phyloP scores from a whole-genome alignment of 2,329 filamentous ascomycete species.

The Colletotrichum brevisporum region DNA sequence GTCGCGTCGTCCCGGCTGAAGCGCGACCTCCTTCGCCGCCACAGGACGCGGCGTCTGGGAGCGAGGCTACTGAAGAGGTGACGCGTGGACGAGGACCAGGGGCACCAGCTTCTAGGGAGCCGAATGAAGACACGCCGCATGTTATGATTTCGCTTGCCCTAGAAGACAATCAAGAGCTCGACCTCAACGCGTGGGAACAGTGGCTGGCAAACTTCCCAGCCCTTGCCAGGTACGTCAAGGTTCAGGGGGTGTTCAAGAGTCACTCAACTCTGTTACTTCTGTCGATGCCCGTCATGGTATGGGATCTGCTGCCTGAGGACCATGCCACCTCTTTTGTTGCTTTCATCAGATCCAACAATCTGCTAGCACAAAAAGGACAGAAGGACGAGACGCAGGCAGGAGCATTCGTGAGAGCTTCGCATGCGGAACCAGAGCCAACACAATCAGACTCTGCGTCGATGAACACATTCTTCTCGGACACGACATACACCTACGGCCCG shows the following conservation, averaged over 20 bases:
- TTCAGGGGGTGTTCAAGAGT: constrained; percentile 73
- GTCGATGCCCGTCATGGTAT: constrained; percentile 71
- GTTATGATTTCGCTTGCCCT: constrained; percentile 73
- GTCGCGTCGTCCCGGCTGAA: constrained; percentile 53
- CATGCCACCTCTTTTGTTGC: constrained; percentile 68
- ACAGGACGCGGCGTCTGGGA: constrained; percentile 42
- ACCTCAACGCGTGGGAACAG: constrained; percentile 71
- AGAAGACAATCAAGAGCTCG: constrained; percentile 69
- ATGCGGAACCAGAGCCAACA: not conserved
- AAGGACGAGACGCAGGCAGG: not conserved
- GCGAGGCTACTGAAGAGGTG: constrained; percentile 8
- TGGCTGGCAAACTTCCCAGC: constrained; percentile 71
- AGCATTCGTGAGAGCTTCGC: not conserved
- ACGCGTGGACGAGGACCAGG: constrained; percentile 30
- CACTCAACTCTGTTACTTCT: constrained; percentile 71
- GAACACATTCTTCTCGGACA: constrained; percentile 30
- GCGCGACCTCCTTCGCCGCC: constrained; percentile 55
- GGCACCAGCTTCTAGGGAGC: constrained; percentile 51
- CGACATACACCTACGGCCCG: constrained; percentile 25
- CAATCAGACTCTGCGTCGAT: constrained; percentile 19
- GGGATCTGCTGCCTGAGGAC: constrained; percentile 72
- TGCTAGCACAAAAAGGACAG: constrained; percentile 10
- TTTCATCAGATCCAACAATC: constrained; percentile 38
- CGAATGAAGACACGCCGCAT: constrained; percentile 69
- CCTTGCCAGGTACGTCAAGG: constrained; percentile 71